phyloP scores from a whole-genome alignment of 805 yeast species.

The Dipodascus geniculatus region DNA sequence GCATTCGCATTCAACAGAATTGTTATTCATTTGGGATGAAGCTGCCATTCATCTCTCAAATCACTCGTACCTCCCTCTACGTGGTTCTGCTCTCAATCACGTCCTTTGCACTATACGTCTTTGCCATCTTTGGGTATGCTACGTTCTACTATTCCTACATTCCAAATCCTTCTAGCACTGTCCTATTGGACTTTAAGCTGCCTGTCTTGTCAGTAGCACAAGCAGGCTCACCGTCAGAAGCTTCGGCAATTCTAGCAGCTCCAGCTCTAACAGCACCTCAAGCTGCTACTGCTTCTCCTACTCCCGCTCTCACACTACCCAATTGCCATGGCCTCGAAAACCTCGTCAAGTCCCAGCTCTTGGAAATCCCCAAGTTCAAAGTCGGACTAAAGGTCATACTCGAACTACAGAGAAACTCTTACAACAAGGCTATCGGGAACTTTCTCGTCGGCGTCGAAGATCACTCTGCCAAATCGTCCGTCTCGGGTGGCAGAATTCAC shows the following conservation, averaged over 20 bases:
- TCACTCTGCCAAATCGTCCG: slow-evolving; percentile 4
- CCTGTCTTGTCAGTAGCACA: slow-evolving; percentile 10
- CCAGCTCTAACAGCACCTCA: too few relatives aligned
- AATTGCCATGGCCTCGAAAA: too few relatives aligned
- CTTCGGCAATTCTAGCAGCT: too few relatives aligned
- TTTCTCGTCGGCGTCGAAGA: slow-evolving; percentile 17
- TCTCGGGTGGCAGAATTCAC: slow-evolving; percentile 12
- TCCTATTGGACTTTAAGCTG: slow-evolving; percentile 14
- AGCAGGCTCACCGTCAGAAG: slow-evolving; percentile 4
- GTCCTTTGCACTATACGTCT: slow-evolving; percentile 5
- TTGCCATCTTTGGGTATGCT: slow-evolving; percentile 15
- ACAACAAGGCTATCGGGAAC: slow-evolving; percentile 23
- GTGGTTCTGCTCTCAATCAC: neutral
- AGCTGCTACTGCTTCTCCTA: too few relatives aligned
- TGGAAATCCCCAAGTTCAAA: slow-evolving; percentile 1
- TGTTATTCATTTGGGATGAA: neutral
- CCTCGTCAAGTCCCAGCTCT: slow-evolving; percentile 7
- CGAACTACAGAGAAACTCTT: slow-evolving; percentile 21
- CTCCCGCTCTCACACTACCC: too few relatives aligned
- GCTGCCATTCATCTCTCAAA: neutral
- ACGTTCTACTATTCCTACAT: slow-evolving; percentile 14
- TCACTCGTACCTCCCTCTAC: neutral
- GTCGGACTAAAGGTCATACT: slow-evolving; percentile 21
- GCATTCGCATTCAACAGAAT: too few relatives aligned
- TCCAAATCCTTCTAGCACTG: slow-evolving; percentile 12